Evolutionary conservation across 2,329 filamentous ascomycete genomes (phyloP), one percentile per base, ranked within the genome.

Genomic region (Talaromyces sp.): DNA sequence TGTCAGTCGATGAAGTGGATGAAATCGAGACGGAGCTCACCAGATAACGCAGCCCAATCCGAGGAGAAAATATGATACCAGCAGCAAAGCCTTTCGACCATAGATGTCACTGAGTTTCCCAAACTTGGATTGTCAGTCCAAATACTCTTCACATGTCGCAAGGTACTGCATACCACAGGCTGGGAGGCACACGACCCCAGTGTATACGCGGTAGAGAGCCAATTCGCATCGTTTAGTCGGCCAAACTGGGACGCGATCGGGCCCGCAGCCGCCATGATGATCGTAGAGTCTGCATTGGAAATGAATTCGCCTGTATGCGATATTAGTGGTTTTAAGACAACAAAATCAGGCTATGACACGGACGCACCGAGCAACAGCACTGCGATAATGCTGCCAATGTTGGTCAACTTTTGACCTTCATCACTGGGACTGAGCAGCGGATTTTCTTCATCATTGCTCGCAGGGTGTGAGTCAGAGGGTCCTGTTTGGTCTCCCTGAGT

Each of bases 201-300:
- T 1, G 80, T 76, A 67, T 85, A 86, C 45, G 79, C 80, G 3
- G 83, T 85, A 16, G 85, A 82, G 11, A 87, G 71, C 85, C 86
- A 87, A 66, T 82, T 86, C 3, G 86, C 87, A 60, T 85, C 81
- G 16, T 81, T 81, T 4, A 89, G 71, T 39, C 81, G 80, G 62
- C 83, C 78, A 69, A 89, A 89, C 62, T 88, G 84, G 10, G 86
- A 89, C 0, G 86, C 84, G 61, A 89, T 87, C 3, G 79, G 80
- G 0, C 85, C 84, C 65, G 89, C 86, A 0, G 89, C 90, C 0
- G 90, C 89, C 37, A 92, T 77, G 0, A 92, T 83, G 0, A 92
- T 78, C 1, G 87, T 88, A 0, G 79, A 77, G 70, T 92, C 90
- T 16, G 85, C 84, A 63, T 88, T 87, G 7, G 85, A 84, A 13